Evolutionary conservation across 140 eudicot genomes (phyloP), one percentile per base, ranked within the genome.

Genomic region (Bidens hawaiensis): DNA sequence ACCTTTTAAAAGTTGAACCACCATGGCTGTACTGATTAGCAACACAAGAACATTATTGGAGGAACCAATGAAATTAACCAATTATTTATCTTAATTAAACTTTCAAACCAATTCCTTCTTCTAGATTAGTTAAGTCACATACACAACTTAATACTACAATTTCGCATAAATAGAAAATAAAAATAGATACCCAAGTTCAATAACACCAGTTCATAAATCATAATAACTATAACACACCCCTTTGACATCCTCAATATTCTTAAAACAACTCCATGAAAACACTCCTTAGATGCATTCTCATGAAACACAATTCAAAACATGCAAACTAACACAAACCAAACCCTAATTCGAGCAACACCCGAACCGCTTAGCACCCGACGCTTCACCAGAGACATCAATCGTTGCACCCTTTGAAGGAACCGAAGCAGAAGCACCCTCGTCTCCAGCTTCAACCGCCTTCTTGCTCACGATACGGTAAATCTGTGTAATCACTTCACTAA

Each of bases 321-420:
- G 56, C 69, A 67, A 34, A 50, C 53, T 18, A 23, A 69, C 53
- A 67, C 33, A 62, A 48, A 56, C 60, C 40, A 9, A 40, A 52
- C 53, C 65, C 79, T 83, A 83, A 75, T 68, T 76, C 13, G 85
- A 83, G 73, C 90, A 83, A 72, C 90, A 83, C 24, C 86, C 79
- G 13, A 80, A 68, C 53, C 68, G 65, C 48, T 70, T 79, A 16
- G 70, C 19, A 40, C 78, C 76, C 10, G 76, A 67, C 1, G 79
- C 67, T 6, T 79, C 86, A 28, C 76, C 75, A 51, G 58, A 76
- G 26, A 83, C 71, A 50, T 83, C 72, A 18, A 79, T 83, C 1
- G 78, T 79, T 31, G 82, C 75, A 14, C 85, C 85, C 60, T 76
- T 70, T 0, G 76, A 46, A 38, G 85, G 89, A 30, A 83, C 64